Evolutionary conservation across 768 basidiomycete species (phyloP).

Genomic region (Pulveroboletus ravenelii): DNA sequence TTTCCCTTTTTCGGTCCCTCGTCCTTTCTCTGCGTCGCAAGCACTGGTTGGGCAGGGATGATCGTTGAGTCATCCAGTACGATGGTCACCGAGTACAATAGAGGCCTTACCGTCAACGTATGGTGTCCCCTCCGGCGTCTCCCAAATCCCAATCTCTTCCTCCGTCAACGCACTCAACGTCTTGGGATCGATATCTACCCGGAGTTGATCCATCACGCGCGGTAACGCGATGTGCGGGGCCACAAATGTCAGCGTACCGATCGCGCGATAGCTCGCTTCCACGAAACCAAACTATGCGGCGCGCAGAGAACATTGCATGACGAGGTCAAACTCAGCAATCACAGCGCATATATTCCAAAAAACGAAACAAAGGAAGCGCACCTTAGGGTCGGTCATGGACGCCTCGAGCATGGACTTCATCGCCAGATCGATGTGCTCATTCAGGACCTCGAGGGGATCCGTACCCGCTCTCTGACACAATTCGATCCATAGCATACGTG

Average conservation of each 20-base stretch:
- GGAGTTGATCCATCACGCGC: slow-evolving; percentile 62
- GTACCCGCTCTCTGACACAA: too few relatives aligned
- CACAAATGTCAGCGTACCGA: slow-evolving; percentile 55
- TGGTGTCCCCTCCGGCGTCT: slow-evolving; percentile 73
- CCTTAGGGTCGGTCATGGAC: too few relatives aligned
- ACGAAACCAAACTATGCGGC: slow-evolving; percentile 42
- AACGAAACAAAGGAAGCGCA: too few relatives aligned
- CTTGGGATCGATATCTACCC: slow-evolving; percentile 55
- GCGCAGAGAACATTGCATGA: too few relatives aligned
- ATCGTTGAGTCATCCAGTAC: neutral
- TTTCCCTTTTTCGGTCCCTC: slow-evolving; percentile 69
- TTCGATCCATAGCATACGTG: too few relatives aligned
- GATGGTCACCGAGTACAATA: too few relatives aligned
- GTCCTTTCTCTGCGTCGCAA: slow-evolving; percentile 53
- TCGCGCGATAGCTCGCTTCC: slow-evolving; percentile 69
- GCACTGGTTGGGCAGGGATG: slow-evolving; percentile 39
- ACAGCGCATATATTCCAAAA: too few relatives aligned
- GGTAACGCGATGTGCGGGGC: slow-evolving; percentile 66
- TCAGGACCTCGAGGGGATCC: too few relatives aligned
- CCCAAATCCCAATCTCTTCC: slow-evolving; percentile 79
- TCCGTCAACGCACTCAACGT: slow-evolving; percentile 62
- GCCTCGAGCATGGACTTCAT: too few relatives aligned
- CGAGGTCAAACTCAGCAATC: too few relatives aligned
- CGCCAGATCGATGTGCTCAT: too few relatives aligned
- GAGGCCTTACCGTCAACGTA: slow-evolving; percentile 68